Base-by-base conservation (phyloP, 208 protist genomes). In the Acanthamoeba lenticulata region DNA sequence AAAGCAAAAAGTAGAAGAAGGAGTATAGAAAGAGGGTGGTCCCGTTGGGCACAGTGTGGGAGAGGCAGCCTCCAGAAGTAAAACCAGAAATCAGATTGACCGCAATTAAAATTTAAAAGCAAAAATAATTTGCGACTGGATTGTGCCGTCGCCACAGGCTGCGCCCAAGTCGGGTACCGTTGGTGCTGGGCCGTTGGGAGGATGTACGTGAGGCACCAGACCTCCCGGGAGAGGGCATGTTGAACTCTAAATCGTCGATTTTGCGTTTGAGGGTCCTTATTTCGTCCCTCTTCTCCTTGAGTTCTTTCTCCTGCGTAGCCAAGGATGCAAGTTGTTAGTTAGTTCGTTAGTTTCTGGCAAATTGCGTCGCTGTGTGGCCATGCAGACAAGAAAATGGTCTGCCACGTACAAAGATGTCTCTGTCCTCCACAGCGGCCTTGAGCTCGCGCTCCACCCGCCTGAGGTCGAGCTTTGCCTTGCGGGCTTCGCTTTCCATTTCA, bases 251-350 rank as follows among this genome's bases (percentile, higher is more conserved):
- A 1, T 81, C 69, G 24, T 81, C 69, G 0, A 81, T 81, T 45
- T 81, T 81, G 69, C 69, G 69, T 36, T 81, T 81, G 40, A 81
- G 69, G 69, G 0, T 81, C 69, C 69, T 81, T 21, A 81, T 45
- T 47, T 81, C 69, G 13, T 81, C 69, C 11, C 69, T 40, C 7
- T 81, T 81, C 1, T 42, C 38, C 40, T 81, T 81, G 17, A 81
- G 36, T 36, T 81, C 69, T 45, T 42, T 81, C 69, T 81, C 69
- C 69, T 81, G 62, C 62, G 24, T 27, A 72, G 1, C 2, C 62
- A 72, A 13, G 60, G 6, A 0, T 13, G n/a, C 2, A 17, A 42
- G 13, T 77, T 27, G 21, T 49, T 49, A 19, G 15, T 49, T 15
- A 49, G 45, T 49, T 49, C 5, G 5, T 5, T 19, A 49, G 15